Percentiles rank a stretch among this genome's conserved stretches.
Evolutionary conservation across 768 basidiomycete genomes (phyloP).

Genomic region (Boletus vermiculosoides): DNA sequence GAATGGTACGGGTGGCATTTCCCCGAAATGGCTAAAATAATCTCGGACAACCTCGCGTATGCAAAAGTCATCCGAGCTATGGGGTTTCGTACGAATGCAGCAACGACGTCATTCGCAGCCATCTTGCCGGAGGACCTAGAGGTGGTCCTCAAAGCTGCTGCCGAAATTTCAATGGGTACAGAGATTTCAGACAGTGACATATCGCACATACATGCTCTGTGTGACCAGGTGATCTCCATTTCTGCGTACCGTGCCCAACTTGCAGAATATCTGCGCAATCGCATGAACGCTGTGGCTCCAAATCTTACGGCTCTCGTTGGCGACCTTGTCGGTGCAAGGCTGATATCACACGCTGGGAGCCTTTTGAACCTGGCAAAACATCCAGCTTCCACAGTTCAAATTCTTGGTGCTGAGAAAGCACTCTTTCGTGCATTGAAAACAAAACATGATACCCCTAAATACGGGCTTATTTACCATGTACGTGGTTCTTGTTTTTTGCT

Average conservation of each 20-base stretch:
- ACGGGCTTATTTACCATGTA: conserved; percentile 98
- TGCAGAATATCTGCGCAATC: conserved; percentile 93
- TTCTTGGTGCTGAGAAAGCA: conserved; percentile 75
- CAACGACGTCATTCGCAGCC: conserved; percentile 78
- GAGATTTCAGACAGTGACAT: conserved; percentile 98
- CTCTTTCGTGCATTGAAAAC: conserved; percentile 76
- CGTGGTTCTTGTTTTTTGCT: conserved; percentile 22
- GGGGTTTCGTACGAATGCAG: conserved; percentile 97
- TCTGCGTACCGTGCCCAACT: conserved; percentile 92
- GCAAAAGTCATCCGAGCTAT: conserved; percentile 90
- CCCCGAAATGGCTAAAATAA: conserved; percentile 98
- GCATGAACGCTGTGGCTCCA: conserved; percentile 97
- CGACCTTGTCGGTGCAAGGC: conserved; percentile 71
- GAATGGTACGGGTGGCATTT: conserved; percentile 99
- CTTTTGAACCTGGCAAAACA: conserved; percentile 70
- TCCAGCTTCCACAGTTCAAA: conserved; percentile 77
- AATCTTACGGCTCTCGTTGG: conserved; percentile 87
- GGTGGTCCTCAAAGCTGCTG: conserved; percentile 89
- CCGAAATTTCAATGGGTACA: conserved; percentile 99
- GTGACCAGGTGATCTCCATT: conserved; percentile 98
- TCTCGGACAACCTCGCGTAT: conserved; percentile 95
- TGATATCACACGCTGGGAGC: conserved; percentile 75
- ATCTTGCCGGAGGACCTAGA: conserved; percentile 98
- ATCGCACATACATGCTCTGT: conserved; percentile 92
- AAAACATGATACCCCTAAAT: conserved; percentile 96